These are phyloP conservation scores for Phytophthora parvispora DNA, from an alignment of 352 stramenopile genomes.

Conservation along the genomic window DNA sequence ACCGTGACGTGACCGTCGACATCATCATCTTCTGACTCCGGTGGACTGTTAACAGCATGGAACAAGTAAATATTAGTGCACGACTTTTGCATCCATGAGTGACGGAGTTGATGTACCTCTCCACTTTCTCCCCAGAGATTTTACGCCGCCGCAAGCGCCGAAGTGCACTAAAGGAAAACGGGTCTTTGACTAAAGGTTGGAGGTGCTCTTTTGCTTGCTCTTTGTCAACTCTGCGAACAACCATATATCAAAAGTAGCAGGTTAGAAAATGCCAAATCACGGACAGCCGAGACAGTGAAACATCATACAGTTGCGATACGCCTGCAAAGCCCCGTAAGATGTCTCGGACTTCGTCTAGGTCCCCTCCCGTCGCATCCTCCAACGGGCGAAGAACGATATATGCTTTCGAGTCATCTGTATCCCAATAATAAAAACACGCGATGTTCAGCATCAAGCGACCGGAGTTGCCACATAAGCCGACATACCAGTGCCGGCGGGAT, in stretches of 20 bases:
- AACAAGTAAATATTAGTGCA: slow-evolving; percentile 8
- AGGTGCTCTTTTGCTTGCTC: slow-evolving; percentile 39
- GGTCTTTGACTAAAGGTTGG: slow-evolving; percentile 30
- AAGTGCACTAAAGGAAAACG: slow-evolving; percentile 24
- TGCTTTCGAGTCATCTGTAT: slow-evolving; percentile 43
- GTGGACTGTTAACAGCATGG: slow-evolving; percentile 13
- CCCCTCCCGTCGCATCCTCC: slow-evolving; percentile 36
- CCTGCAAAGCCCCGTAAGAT: slow-evolving; percentile 19
- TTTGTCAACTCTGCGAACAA: slow-evolving; percentile 28
- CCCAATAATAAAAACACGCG: background rate
- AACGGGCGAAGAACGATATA: slow-evolving; percentile 43
- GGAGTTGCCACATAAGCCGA: background rate
- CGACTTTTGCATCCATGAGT: background rate
- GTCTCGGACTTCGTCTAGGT: slow-evolving; percentile 26
- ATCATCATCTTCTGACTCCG: slow-evolving; percentile 45
- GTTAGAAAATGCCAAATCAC: background rate
- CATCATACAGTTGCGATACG: slow-evolving; percentile 24
- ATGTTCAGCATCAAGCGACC: background rate
- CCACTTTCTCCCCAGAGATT: slow-evolving; percentile 9
- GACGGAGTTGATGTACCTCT: slow-evolving; percentile 17
- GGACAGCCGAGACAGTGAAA: background rate
- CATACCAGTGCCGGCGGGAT: slow-evolving; percentile 30
- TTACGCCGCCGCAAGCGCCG: slow-evolving; percentile 4
- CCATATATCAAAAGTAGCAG: slow-evolving; percentile 3
- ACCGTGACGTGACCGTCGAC: slow-evolving; percentile 43